Base-by-base conservation (phyloP, 306 rosid genomes). In the Casuarina cunninghamiana region DNA sequence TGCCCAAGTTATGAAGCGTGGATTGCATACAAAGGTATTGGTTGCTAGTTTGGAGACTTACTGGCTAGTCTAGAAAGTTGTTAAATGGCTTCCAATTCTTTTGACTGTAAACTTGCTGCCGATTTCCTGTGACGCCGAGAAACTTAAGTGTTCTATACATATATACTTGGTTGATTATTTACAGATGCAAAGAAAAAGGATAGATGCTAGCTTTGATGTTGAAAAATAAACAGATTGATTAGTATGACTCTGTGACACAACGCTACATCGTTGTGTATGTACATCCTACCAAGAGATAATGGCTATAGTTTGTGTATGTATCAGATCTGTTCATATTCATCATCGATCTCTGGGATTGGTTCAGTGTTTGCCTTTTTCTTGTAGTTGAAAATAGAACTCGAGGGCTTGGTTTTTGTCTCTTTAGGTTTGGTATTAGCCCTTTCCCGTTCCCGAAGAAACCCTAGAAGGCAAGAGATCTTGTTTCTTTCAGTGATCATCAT, bases 21-120 rank as follows among this genome's bases (percentile, higher is more conserved):
- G 80, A 72, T 61, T 83, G 78, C 75, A 61, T 69, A 69, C 73
- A 75, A 84, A 83, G 88, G 76, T 86, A 83, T 88, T 83, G 84
- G 46, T 35, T 73, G 69, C 43, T 75, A 80, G 76, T 76, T 81
- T 77, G 84, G 84, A 61, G 60, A 42, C 69, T 67, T 5, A 4
- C 6, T 15, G n/a, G 26, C 60, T 1, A 3, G n/a, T 21, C 2
- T 5, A 38, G n/a, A 37, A 19, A 61, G n/a, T 61, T 4, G 8
- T 63, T n/a, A 42, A 80, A 78, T 87, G 86, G 84, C 81, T 84
- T 81, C 81, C 43, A 79, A 66, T 71, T 75, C 82, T 82, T 67
- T 79, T 73, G 58, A 48, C 71, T 75, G 60, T 74, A 66, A 66
- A 69, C 84, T 81, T 71, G 86, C 75, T 73, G 45, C 50, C 12